A percentile compares a stretch with the other conserved stretches of the same genome.
These are phyloP conservation scores for Amoebophrya sp. DNA, from an alignment of 169 alveolate genomes.

Conservation along the genomic window DNA sequence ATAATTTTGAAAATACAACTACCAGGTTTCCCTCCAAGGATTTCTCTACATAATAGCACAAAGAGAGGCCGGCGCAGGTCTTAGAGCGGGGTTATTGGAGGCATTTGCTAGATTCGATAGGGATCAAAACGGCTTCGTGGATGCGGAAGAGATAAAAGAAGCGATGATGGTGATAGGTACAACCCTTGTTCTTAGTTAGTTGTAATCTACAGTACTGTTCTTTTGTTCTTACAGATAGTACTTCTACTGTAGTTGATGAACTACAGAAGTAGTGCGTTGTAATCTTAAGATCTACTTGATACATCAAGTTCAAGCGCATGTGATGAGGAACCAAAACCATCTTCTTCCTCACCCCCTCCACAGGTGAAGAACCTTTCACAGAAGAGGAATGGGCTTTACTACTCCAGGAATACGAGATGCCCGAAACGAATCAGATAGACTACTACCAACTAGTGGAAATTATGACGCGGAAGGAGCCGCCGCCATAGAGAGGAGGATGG, in stretches of 20 bases:
- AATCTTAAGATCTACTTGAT: too few species aligned
- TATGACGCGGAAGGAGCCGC: neutral
- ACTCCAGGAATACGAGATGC: conserved; percentile 17
- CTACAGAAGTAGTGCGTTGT: too few species aligned
- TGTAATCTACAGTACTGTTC: too few species aligned
- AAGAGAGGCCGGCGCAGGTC: neutral
- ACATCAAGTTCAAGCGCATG: too few species aligned
- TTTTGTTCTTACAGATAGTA: too few species aligned
- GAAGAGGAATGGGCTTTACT: neutral
- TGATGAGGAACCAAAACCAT: too few species aligned
- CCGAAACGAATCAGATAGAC: neutral
- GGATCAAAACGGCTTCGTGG: neutral
- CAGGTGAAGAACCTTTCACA: neutral
- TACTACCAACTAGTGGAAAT: neutral
- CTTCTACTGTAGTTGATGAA: too few species aligned
- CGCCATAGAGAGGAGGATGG: neutral
- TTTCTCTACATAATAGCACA: neutral
- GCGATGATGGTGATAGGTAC: neutral
- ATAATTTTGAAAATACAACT: too few species aligned
- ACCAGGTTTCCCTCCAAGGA: conserved; percentile 2
- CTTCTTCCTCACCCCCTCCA: too few species aligned
- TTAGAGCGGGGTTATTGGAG: neutral
- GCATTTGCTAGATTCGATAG: neutral
- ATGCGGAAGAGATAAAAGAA: neutral
- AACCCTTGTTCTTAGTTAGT: too few species aligned